Percentiles rank a stretch among this genome's conserved stretches.
Conservation (phyloP, 345 rosid genomes). For the Eucalyptus microcorys region DNA sequence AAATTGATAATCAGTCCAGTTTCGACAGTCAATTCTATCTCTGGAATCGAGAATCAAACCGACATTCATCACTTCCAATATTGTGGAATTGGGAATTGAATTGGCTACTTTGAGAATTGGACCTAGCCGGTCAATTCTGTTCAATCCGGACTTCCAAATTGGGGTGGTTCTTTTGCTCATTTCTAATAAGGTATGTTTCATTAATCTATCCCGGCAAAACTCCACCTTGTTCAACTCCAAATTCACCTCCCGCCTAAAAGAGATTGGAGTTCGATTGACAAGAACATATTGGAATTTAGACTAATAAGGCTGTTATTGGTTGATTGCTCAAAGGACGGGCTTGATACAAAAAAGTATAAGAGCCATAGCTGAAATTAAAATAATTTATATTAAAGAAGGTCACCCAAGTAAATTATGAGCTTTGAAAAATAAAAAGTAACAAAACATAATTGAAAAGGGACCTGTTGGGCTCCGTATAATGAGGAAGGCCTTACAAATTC, state of each 20-base stretch:
- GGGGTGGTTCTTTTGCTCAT: too few species aligned
- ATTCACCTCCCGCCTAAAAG: conserved; percentile 7
- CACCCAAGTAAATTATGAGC: neutral
- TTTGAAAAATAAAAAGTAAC: neutral
- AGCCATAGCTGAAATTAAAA: too few species aligned
- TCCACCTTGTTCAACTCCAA: conserved; percentile 1
- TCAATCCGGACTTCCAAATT: too few species aligned
- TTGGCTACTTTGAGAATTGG: accelerated
- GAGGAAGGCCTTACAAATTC: neutral
- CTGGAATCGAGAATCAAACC: accelerated
- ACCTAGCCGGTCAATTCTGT: accelerated
- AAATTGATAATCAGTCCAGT: too few species aligned
- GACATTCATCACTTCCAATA: too few species aligned
- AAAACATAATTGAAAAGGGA: neutral
- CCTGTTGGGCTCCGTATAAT: neutral
- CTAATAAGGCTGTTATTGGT: neutral
- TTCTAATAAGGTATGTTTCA: conserved; percentile 1
- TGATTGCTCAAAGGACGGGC: neutral
- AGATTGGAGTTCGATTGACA: neutral
- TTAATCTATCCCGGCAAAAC: neutral
- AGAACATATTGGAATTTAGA: neutral
- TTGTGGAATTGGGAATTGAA: too few species aligned
- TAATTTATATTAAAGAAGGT: neutral
- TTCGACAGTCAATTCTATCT: accelerated
- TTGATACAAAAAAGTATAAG: neutral